A percentile compares a stretch with the other conserved stretches of the same genome.
phyloP scores from a whole-genome alignment of 2,329 filamentous ascomycete genomes.

The Cylindrodendrum hubeiense region DNA sequence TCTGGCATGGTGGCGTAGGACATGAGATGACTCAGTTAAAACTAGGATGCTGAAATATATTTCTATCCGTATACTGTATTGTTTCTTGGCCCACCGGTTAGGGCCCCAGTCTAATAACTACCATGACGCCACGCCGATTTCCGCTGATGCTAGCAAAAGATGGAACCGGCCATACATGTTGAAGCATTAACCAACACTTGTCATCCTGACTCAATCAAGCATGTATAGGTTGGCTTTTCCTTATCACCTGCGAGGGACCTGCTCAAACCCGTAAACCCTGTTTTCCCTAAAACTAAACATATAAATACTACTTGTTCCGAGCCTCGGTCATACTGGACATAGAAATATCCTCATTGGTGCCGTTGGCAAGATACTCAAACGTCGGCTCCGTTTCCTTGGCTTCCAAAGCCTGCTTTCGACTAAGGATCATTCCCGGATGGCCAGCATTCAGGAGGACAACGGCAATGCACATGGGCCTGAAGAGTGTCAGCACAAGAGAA shows the following conservation, averaged over 20 bases:
- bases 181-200: background rate
- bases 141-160: background rate
- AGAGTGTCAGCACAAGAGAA: slow-evolving; percentile 18
- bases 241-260: background rate
- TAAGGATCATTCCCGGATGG: slow-evolving; percentile 37
- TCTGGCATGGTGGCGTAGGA: too few relatives aligned
- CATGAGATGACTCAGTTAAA: background rate
- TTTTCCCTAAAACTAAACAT: background rate
- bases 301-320: background rate
- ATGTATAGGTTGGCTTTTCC: background rate
- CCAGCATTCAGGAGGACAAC: slow-evolving; percentile 38
- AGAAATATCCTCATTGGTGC: slow-evolving; percentile 13
- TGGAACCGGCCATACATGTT: background rate
- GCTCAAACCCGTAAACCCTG: background rate
- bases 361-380: slow-evolving; percentile 6
- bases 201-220: background rate
- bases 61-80: background rate
- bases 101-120: background rate
- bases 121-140: background rate
- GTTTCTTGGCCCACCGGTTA: background rate
- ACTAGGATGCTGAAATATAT: background rate
- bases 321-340: slow-evolving; percentile 3
- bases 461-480: slow-evolving; percentile 39
- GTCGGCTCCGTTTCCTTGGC: slow-evolving; percentile 18
- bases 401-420: background rate